Conservation (phyloP, 495 filamentous ascomycete genomes). For the Aspergillus affinis region DNA sequence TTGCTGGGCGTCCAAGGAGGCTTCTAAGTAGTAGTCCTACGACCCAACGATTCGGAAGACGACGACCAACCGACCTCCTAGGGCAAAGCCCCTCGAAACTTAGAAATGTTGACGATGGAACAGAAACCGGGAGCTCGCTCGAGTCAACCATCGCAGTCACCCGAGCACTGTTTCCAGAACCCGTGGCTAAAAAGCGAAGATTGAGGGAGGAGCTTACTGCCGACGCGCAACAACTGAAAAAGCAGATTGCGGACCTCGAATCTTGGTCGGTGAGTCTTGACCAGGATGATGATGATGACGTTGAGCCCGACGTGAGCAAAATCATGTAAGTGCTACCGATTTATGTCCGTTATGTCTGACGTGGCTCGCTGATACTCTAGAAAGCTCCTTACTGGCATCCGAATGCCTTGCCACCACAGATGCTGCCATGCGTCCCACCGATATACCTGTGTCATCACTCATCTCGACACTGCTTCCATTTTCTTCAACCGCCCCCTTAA, state of each 20-base stretch:
- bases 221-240: conserved; percentile 34
- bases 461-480: conserved; percentile 45
- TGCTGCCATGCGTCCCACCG: conserved; percentile 11
- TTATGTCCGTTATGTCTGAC: not conserved
- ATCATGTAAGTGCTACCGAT: conserved; percentile 30
- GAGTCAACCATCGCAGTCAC: conserved; percentile 9
- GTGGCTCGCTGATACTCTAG: conserved; percentile 17
- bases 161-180: conserved; percentile 23
- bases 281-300: conserved; percentile 14
- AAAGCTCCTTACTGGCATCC: conserved; percentile 28
- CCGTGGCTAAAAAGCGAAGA: conserved; percentile 31
- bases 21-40: conserved; percentile 47
- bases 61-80: conserved; percentile 24
- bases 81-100: conserved; percentile 36
- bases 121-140: conserved; percentile 9
- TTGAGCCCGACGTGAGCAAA: conserved; percentile 29
- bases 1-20: conserved; percentile 35
- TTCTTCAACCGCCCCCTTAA: conserved; percentile 30
- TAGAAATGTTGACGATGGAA: conserved; percentile 22
- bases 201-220: conserved; percentile 30
- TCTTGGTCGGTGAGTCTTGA: conserved; percentile 29
- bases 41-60: conserved; percentile 30
- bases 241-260: conserved; percentile 40
- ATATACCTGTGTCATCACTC: conserved; percentile 36
- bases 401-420: conserved; percentile 25